Evolutionary conservation across 495 filamentous ascomycete species (phyloP).

Genomic region (Amniculicola lignicola): DNA sequence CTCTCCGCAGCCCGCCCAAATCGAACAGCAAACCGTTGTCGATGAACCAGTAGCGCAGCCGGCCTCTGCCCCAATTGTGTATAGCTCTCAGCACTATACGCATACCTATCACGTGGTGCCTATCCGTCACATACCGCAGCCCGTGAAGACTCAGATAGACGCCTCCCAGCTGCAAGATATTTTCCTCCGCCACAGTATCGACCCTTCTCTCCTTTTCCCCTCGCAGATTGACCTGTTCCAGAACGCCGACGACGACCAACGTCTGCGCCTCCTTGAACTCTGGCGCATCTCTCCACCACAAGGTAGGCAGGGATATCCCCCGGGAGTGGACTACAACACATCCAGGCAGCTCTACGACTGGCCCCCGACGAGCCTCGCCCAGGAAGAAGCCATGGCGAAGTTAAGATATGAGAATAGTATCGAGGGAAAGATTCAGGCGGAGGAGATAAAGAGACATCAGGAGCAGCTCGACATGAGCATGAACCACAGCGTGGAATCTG

Average conservation of each 20-base stretch:
- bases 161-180: slow-evolving; percentile 34
- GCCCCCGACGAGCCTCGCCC: slow-evolving; percentile 37
- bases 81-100: slow-evolving; percentile 43
- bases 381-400: slow-evolving; percentile 42
- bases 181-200: slow-evolving; percentile 38
- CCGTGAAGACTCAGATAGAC: slow-evolving; percentile 30
- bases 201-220: slow-evolving; percentile 41
- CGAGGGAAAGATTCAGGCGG: slow-evolving; percentile 15
- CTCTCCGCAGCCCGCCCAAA: slow-evolving; percentile 17
- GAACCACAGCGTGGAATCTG: slow-evolving; percentile 14
- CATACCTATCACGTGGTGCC: slow-evolving; percentile 38
- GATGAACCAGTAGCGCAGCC: slow-evolving; percentile 11
- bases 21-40: slow-evolving; percentile 12
- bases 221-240: slow-evolving; percentile 43
- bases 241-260: slow-evolving; percentile 42
- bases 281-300: slow-evolving; percentile 43
- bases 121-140: slow-evolving; percentile 31
- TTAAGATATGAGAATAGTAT: slow-evolving; percentile 37
- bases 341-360: slow-evolving; percentile 32
- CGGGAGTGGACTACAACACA: slow-evolving; percentile 25
- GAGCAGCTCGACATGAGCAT: slow-evolving; percentile 26
- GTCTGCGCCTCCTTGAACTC: slow-evolving; percentile 42
- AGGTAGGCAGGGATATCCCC: slow-evolving; percentile 17
- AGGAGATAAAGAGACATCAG: slow-evolving; percentile 23
- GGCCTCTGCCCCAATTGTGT: slow-evolving; percentile 33